These are phyloP conservation scores for Saccharum officinarum DNA, from an alignment of 176 grass and related monocot species.

Conservation along the genomic window DNA sequence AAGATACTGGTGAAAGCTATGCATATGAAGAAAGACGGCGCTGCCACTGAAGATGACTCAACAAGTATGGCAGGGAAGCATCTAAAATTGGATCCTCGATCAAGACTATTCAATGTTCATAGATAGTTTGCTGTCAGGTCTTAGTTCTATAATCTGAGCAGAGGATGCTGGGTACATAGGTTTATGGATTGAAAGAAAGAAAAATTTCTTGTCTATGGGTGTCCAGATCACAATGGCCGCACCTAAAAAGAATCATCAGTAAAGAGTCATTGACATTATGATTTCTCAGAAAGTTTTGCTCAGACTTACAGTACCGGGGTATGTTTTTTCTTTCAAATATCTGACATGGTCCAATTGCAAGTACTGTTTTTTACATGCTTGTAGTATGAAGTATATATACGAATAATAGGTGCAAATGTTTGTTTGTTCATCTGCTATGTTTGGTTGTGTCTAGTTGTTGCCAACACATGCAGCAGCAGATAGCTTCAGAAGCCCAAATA, in stretches of 20 bases:
- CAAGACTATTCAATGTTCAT: slow-evolving; percentile 31
- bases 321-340: not conserved
- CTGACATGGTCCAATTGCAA: too few relatives aligned
- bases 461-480: too few relatives aligned
- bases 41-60: slow-evolving; percentile 21
- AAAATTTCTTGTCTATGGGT: not conserved
- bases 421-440: not conserved
- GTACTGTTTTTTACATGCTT: too few relatives aligned
- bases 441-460: too few relatives aligned
- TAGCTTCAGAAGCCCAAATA: too few relatives aligned
- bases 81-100: slow-evolving; percentile 33
- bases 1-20: slow-evolving; percentile 64
- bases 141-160: not conserved
- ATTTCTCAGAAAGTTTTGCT: not conserved
- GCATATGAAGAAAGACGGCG: slow-evolving; percentile 50
- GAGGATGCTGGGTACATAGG: not conserved
- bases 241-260: not conserved
- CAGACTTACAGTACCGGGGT: not conserved
- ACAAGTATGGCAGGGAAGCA: not conserved
- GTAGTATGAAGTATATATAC: too few relatives aligned
- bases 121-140: slow-evolving; percentile 16
- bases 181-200: not conserved
- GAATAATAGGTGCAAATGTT: not conserved
- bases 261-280: slow-evolving; percentile 9
- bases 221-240: not conserved